Conservation (phyloP, 106 monocot species). For the Allium sativum region DNA sequence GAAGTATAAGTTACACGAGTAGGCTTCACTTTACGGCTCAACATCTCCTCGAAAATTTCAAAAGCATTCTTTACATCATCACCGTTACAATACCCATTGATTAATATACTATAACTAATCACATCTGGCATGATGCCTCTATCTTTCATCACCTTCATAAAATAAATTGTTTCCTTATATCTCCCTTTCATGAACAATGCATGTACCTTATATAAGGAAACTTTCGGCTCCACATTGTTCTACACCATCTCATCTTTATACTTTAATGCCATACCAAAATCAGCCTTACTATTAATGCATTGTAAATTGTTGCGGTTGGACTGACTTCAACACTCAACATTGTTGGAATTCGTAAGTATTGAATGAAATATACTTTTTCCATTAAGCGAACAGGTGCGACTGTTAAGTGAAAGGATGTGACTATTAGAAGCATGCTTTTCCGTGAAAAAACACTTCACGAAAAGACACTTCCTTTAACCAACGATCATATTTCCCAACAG, state of each 20-base stretch:
- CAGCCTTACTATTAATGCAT: conserved; percentile 52
- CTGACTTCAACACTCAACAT: conserved; percentile 32
- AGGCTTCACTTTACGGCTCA: conserved; percentile 29
- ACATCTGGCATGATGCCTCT: conserved; percentile 39
- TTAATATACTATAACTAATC: conserved; percentile 72
- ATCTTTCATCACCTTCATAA: conserved; percentile 53
- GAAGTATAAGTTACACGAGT: conserved; percentile 69
- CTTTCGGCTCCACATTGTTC: conserved; percentile 32
- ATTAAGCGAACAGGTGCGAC: no score
- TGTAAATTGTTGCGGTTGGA: conserved; percentile 35
- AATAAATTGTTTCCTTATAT: conserved; percentile 20
- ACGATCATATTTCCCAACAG: no score
- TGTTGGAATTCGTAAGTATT: no score
- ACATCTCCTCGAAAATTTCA: conserved; percentile 58
- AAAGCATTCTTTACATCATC: conserved; percentile 61
- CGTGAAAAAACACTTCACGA: no score
- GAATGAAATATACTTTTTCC: no score
- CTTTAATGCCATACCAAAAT: conserved; percentile 39
- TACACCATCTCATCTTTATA: conserved; percentile 52
- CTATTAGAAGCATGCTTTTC: no score
- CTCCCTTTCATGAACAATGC: conserved; percentile 65
- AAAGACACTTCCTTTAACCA: no score
- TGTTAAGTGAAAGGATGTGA: no score
- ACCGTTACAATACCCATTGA: conserved; percentile 65
- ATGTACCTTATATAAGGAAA: conserved; percentile 53